Conservation (phyloP, 2,329 filamentous ascomycete genomes). For the Penicillium polonicum region DNA sequence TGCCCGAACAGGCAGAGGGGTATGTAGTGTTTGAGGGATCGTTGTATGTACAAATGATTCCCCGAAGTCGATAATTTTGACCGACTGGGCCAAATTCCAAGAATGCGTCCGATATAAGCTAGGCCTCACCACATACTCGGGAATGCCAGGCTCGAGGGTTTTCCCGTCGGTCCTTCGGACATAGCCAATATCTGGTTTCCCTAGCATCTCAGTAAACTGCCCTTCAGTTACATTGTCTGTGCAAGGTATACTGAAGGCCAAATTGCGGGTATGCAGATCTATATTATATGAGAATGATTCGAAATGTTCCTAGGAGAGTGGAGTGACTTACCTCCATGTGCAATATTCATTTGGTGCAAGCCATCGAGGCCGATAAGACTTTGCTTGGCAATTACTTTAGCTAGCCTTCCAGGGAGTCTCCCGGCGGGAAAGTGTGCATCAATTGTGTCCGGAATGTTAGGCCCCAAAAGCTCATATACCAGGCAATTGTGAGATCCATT, state of each 20-base stretch:
- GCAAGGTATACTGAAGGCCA: conserved; percentile 24
- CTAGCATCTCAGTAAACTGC: conserved; percentile 23
- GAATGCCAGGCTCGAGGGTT: conserved; percentile 21
- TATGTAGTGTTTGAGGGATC: conserved; percentile 32
- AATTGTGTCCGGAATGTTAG: conserved; percentile 41
- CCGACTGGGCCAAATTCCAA: conserved; percentile 10
- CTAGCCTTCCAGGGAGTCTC: conserved; percentile 44
- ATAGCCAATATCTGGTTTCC: conserved; percentile 27
- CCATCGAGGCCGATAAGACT: conserved; percentile 37
- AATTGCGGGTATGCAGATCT: conserved; percentile 33
- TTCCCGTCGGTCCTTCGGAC: conserved; percentile 26
- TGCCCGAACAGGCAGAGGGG: conserved; percentile 36
- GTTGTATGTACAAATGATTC: conserved; percentile 34
- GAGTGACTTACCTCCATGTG: conserved; percentile 38
- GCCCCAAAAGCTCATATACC: conserved; percentile 44
- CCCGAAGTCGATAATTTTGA: conserved; percentile 43
- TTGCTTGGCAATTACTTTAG: conserved; percentile 45
- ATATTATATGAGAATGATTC: conserved; percentile 4
- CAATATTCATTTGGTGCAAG: conserved; percentile 43
- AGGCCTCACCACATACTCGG: conserved; percentile 27
- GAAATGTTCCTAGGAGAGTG: conserved; percentile 2
- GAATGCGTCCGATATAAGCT: conserved; percentile 10
- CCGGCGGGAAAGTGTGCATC: conserved; percentile 33
- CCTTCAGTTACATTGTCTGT: conserved; percentile 19
- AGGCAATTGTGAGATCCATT: conserved; percentile 50